Evolutionary conservation across 495 filamentous ascomycete species (phyloP), one percentile per base, ranked within the genome.

Genomic region (Penicillium ucsense): DNA sequence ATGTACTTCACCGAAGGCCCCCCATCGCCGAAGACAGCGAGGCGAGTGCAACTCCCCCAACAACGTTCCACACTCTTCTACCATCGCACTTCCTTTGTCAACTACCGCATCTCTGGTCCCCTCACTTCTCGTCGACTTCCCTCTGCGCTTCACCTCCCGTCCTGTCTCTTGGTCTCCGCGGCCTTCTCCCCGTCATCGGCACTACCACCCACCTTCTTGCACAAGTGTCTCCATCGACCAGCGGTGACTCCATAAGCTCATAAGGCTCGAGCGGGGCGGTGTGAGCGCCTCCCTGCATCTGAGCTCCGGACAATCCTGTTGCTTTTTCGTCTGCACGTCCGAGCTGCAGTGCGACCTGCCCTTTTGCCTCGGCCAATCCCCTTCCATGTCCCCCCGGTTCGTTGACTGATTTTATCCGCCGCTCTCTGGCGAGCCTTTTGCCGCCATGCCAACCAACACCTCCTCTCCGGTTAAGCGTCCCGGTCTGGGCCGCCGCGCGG

Each of bases 381-480:
- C 57, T 51, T 60, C 56, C 52, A 60, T 53, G 53, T 20, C 20
- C 43, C 41, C 55, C 32, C 55, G 53, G 52, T 48, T 45, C 42
- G 44, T 53, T 44, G 43, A 20, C 40, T 53, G 51, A 60, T 55
- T 43, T 20, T 60, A 55, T 49, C 51, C 53, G 50, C 51, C 52
- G 51, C 38, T 56, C 52, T 37, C 45, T 35, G 34, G 41, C 48
- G 49, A 44, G 48, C 45, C 20, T 47, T 43, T 50, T 57, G 49
- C 56, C 59, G 61, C 62, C 58, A 71, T 71, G 67, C 67, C 67
- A 50, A 69, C 59, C 54, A 65, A 53, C 46, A 67, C 63, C n/a
- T 61, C 68, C 10, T 72, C 71, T 45, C 68, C 71, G 33, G 66
- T 68, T 46, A 74, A 72, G 63, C 69, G 71, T 56, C 71, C 71